Percentiles rank a stretch among this genome's conserved stretches.
Evolutionary conservation across 495 filamentous ascomycete species (phyloP).

Genomic region (Annulohypoxylon stygium): DNA sequence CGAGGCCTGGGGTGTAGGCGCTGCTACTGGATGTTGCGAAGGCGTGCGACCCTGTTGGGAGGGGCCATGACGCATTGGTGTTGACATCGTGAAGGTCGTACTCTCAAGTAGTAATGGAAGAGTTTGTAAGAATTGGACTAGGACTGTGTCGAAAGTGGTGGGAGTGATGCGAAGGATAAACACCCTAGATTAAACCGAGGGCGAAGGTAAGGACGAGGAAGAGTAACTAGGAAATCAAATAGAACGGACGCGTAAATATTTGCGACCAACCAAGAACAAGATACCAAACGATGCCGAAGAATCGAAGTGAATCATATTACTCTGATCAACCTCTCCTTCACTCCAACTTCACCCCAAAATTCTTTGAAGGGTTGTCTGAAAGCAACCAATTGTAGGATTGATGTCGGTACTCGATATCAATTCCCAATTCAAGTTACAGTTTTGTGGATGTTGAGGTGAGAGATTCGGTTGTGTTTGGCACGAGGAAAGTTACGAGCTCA

Average conservation of each 20-base stretch:
- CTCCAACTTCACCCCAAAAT: constrained; percentile 8
- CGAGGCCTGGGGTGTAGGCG: constrained; percentile 67
- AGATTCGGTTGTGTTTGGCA: background rate
- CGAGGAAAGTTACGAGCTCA: background rate
- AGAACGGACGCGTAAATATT: background rate
- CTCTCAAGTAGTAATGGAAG: background rate
- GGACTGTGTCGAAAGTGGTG: background rate
- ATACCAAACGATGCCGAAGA: constrained; percentile 2
- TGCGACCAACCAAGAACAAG: constrained; percentile 12
- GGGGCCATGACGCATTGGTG: constrained; percentile 62
- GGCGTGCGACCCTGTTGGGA: constrained; percentile 65
- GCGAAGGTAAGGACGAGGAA: background rate
- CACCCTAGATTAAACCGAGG: background rate
- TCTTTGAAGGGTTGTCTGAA: background rate
- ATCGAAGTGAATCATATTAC: constrained; percentile 10
- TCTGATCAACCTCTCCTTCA: background rate
- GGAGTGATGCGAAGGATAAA: background rate
- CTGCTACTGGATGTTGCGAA: constrained; percentile 61
- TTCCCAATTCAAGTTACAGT: background rate
- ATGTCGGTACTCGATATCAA: background rate
- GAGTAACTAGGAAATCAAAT: background rate
- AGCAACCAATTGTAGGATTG: background rate
- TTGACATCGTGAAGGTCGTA: constrained; percentile 59
- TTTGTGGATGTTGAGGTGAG: background rate
- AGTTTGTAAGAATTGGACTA: background rate